Percentiles rank a stretch among this genome's conserved stretches.
Evolutionary conservation across 306 rosid species (phyloP).

Genomic region (Cicer cuneatum): DNA sequence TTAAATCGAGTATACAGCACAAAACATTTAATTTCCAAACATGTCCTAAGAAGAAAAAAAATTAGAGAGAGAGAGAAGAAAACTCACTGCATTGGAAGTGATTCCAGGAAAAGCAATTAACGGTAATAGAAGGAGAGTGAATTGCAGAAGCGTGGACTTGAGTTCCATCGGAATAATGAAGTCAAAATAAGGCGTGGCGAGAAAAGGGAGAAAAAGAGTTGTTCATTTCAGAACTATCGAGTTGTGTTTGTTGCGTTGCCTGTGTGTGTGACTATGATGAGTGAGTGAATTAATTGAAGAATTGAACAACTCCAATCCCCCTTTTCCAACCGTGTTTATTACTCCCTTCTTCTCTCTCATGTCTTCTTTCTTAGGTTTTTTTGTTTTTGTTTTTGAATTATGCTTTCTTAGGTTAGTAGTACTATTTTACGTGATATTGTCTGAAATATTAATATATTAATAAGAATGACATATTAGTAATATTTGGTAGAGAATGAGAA

Average conservation of each 20-base stretch:
- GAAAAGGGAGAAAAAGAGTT: neutral
- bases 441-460: no score
- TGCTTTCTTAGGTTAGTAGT: no score
- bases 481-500: no score
- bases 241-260: neutral
- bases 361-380: no score
- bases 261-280: neutral
- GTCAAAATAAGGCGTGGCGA: slow-evolving; percentile 6
- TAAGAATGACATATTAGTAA: no score
- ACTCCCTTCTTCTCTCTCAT: no score
- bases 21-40: neutral
- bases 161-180: slow-evolving; percentile 15
- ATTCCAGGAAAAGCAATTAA: slow-evolving; percentile 30
- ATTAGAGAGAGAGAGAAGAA: neutral
- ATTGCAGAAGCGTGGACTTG: slow-evolving; percentile 29
- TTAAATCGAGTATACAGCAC: slow-evolving; percentile 3
- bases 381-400: no score
- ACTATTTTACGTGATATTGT: no score
- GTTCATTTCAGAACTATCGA: neutral
- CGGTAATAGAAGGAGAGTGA: slow-evolving; percentile 35
- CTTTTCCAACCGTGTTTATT: neutral
- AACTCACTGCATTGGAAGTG: slow-evolving; percentile 48
- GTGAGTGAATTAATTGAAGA: neutral
- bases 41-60: neutral
- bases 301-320: neutral